Conservation (phyloP, 441 rosid genomes). For the Eutrema salsugineum region DNA sequence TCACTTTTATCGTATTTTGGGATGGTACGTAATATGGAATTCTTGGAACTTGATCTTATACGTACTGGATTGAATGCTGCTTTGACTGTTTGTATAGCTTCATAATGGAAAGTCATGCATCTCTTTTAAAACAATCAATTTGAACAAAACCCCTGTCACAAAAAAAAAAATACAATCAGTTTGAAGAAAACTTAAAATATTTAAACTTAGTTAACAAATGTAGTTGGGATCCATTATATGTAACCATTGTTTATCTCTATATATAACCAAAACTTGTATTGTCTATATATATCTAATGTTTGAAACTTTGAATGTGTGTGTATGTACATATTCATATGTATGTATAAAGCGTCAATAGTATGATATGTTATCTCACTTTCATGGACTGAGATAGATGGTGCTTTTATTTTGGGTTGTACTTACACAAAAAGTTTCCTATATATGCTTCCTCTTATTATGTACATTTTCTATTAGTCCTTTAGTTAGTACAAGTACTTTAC, state of each 20-base stretch:
- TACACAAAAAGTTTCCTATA: constrained; percentile 1
- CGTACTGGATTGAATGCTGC: constrained; percentile 13
- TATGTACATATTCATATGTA: background rate
- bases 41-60: constrained; percentile 14
- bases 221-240: background rate
- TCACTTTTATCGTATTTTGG: background rate
- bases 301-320: background rate
- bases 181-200: background rate
- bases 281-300: background rate
- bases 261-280: too few species aligned
- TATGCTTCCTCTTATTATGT: background rate
- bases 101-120: constrained; percentile 8
- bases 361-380: constrained; percentile 12
- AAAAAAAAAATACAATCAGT: too few species aligned
- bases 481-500: constrained; percentile 3
- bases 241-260: too few species aligned
- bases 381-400: constrained; percentile 5
- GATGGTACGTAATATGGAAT: background rate
- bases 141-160: constrained; percentile 4
- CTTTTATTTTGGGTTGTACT: constrained; percentile 2
- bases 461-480: background rate
- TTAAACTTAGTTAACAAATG: background rate
- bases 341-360: background rate
- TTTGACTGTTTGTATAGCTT: constrained; percentile 22
- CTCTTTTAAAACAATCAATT: background rate